Evolutionary conservation across 106 monocot genomes (phyloP), one percentile per base, ranked within the genome.

Genomic region (Phalaenopsis aphrodite): DNA sequence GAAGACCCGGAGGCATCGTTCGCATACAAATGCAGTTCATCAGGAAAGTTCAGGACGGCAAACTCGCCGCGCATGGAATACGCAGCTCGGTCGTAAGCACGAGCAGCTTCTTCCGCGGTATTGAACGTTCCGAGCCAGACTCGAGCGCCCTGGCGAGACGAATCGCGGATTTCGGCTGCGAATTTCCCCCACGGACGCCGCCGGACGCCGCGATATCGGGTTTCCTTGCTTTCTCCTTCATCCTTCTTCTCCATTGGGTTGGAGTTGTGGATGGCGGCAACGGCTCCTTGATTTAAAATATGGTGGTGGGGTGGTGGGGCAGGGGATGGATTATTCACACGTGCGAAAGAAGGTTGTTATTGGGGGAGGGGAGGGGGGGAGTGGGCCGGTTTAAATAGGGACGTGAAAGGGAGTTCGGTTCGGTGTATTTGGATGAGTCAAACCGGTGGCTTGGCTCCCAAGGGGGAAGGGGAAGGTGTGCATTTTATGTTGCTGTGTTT

Each of bases 141-240:
- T 42, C 85, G 66, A 16, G 65, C 81, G 2, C 81, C 81, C 2
- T 82, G 74, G 56, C 85, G 36, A 37, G 84, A 68, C 61, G 87
- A 84, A 78, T 90, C 89, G 2, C 88, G 84, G 11, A 91, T 91
- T 83, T 88, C 91, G 19, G 91, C 88, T 2, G 91, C 91, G 69
- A 64, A 91, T 83, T 91, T 91, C 46, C 91, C 91, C 91, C 86
- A 91, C 21, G 91, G 79, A 36, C 79, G 67, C 68, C 79, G 79
- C 3, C 79, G 69, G 48, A 80, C 79, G 10, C 79, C 79, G 14
- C 79, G 47, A 42, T 80, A 80, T 4, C 18, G 41, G 48, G 69
- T 49, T 19, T 67, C 43, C 5, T 46, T n/a, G 42, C 42, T 67
- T 0, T n/a, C 45, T 10, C 79, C 71, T 6, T 79, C 69, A 5